Evolutionary conservation across 2,329 filamentous ascomycete genomes (phyloP).

Genomic region (Alternaria triticina): DNA sequence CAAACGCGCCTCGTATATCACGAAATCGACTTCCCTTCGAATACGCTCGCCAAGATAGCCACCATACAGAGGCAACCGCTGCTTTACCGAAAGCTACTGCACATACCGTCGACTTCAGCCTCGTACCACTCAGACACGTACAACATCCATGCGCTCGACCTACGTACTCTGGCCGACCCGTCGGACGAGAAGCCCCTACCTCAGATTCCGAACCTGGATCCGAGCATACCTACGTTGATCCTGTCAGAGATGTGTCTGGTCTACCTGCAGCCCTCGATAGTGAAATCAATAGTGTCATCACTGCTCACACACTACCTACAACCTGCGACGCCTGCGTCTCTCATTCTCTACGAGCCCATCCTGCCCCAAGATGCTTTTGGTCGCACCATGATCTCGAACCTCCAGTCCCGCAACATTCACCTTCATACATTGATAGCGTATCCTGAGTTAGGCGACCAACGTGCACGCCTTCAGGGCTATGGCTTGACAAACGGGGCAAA

Average conservation of each 20-base stretch:
- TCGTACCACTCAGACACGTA: conserved; percentile 59
- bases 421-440: conserved; percentile 84
- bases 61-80: conserved; percentile 45
- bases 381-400: conserved; percentile 88
- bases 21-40: conserved; percentile 86
- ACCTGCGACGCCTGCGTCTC: conserved; percentile 58
- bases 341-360: conserved; percentile 90
- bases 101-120: conserved; percentile 35
- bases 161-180: conserved; percentile 63
- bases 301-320: conserved; percentile 46
- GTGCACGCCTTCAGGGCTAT: conserved; percentile 67
- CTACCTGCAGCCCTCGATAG: conserved; percentile 74
- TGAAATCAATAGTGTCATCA: conserved; percentile 65
- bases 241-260: conserved; percentile 96
- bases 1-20: conserved; percentile 72
- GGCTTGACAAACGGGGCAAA: conserved; percentile 67
- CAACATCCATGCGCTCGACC: conserved; percentile 67
- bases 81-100: conserved; percentile 35
- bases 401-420: conserved; percentile 79
- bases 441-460: conserved; percentile 71
- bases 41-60: conserved; percentile 70
- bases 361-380: conserved; percentile 85
- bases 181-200: conserved; percentile 26
- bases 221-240: conserved; percentile 75
- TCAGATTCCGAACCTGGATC: conserved; percentile 55